Evolutionary conservation across 208 protist genomes (phyloP).

Genomic region (Jaenimonas drosophilae): DNA sequence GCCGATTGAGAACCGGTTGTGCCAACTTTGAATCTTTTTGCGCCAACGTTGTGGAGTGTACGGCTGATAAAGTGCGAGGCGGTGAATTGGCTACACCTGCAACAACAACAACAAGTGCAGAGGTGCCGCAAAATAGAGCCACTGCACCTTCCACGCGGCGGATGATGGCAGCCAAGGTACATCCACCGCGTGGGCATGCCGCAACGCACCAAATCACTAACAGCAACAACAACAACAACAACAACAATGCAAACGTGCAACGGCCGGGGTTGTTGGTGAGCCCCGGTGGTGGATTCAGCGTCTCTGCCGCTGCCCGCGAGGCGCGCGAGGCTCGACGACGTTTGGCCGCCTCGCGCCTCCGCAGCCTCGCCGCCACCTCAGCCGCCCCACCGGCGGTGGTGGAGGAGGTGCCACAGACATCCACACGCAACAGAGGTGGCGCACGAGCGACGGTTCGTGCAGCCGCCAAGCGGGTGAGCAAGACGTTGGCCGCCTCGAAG

Average conservation of each 20-base stretch:
- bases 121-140: not conserved
- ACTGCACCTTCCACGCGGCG: not conserved
- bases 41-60: slow-evolving; percentile 39
- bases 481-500: too few relatives aligned
- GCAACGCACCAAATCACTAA: not conserved
- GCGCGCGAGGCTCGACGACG: not conserved
- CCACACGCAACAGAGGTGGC: too few relatives aligned
- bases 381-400: not conserved
- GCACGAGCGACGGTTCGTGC: too few relatives aligned
- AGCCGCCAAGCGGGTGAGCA: too few relatives aligned
- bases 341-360: not conserved
- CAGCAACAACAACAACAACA: not conserved
- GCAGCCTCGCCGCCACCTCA: not conserved
- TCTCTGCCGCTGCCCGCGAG: not conserved
- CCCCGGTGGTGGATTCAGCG: not conserved
- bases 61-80: slow-evolving; percentile 37
- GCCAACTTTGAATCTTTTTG: slow-evolving; percentile 58
- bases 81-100: slow-evolving; percentile 16
- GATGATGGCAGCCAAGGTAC: not conserved
- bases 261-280: not conserved
- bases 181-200: not conserved
- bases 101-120: not conserved
- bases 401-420: too few relatives aligned
- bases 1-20: slow-evolving; percentile 37
- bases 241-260: not conserved